Conservation (phyloP, 139 green algal genomes). For the Closterium sp. region DNA sequence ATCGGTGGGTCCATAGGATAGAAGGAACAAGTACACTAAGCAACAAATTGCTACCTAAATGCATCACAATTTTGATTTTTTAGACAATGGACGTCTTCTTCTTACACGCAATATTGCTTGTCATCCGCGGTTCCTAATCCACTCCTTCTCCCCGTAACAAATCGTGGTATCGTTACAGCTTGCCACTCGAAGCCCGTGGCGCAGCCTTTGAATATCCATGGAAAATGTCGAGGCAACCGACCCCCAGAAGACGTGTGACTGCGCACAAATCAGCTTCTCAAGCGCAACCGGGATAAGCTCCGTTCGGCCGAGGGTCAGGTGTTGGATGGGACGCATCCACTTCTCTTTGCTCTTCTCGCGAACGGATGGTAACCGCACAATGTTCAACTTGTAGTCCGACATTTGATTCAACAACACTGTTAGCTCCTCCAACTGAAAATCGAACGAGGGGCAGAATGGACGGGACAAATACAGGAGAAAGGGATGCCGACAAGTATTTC, state of each 20-base stretch:
- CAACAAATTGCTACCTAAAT: too few species aligned
- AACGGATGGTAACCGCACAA: background rate
- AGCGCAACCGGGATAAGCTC: background rate
- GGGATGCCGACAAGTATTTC: too few species aligned
- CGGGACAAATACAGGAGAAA: too few species aligned
- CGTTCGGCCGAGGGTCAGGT: background rate
- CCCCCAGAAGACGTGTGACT: background rate
- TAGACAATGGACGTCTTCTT: too few species aligned
- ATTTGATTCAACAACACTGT: background rate
- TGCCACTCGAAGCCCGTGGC: background rate
- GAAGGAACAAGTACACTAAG: too few species aligned
- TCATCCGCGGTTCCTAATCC: background rate
- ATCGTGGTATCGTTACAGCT: background rate
- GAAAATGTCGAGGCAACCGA: background rate
- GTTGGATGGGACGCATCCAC: background rate
- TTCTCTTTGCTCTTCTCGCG: background rate
- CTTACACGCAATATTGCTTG: background rate
- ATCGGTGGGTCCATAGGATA: too few species aligned
- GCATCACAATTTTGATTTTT: too few species aligned
- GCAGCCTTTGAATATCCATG: background rate
- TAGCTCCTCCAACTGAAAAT: background rate
- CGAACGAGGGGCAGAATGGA: too few species aligned
- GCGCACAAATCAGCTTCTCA: background rate
- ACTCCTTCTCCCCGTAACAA: background rate
- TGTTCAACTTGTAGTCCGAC: background rate